Percentiles rank a stretch among this genome's conserved stretches.
Conservation (phyloP, 768 basidiomycete genomes). For the Suillus paluster region DNA sequence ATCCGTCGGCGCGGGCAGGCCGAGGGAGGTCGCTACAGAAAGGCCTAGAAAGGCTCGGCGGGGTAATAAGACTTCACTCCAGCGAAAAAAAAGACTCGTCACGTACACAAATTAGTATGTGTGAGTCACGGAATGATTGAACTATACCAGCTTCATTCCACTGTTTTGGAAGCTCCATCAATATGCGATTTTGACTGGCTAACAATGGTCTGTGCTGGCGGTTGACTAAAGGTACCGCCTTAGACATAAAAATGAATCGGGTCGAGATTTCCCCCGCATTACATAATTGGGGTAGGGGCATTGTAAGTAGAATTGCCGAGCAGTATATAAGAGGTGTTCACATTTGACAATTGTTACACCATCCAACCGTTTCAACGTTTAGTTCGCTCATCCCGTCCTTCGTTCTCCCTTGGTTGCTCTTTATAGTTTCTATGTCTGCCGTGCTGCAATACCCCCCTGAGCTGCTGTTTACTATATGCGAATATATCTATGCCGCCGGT, state of each 20-base stretch:
- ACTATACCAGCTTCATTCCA: background rate
- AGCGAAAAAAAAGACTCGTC: background rate
- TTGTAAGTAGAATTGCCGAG: background rate
- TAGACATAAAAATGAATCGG: background rate
- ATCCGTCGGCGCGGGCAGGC: background rate
- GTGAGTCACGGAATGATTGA: background rate
- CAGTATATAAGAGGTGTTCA: background rate
- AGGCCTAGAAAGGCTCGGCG: background rate
- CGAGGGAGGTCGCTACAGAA: too few relatives aligned
- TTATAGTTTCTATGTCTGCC: slow-evolving; percentile 26
- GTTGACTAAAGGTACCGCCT: background rate
- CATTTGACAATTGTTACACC: background rate
- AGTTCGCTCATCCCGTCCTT: slow-evolving; percentile 2
- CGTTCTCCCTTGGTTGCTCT: slow-evolving; percentile 16
- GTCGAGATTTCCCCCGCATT: slow-evolving; percentile 6
- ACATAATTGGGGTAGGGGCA: slow-evolving; percentile 5
- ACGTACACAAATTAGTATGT: background rate
- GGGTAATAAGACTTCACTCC: background rate
- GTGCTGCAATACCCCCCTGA: slow-evolving; percentile 67
- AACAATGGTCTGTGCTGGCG: background rate
- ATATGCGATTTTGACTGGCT: background rate
- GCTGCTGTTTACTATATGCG: slow-evolving; percentile 72
- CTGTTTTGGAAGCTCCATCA: background rate
- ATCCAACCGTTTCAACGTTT: background rate
- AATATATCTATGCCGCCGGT: slow-evolving; percentile 68